Base-by-base conservation (phyloP, 2,329 filamentous ascomycete genomes). In the Erysiphe pulchra region DNA sequence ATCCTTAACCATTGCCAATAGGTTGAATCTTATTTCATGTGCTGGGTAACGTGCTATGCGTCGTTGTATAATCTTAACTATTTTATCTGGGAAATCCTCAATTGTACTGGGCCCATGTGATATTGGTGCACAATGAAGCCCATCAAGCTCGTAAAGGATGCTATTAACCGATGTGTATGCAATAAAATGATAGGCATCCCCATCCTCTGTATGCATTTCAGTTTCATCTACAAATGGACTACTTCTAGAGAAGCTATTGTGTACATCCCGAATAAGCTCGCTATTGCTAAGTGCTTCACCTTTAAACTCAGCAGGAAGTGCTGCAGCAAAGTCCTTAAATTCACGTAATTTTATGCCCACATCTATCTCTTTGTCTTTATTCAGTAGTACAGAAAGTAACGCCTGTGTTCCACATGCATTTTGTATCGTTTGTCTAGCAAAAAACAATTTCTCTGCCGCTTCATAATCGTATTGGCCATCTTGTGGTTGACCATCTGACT, bases 341-440 rank as follows among this genome's bases (percentile, higher is more conserved):
- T 75, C 72, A 45, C 61, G 62, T 48, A 82, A 61, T 34, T 70
- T 67, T 2, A 63, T 57, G 18, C 78, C 78, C 47, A 82, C 70
- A 12, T 76, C 64, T 36, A 82, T 69, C 41, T 61, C 53, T 32
- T 64, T 68, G 42, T 72, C 71, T 61, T 92, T 80, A 65, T 98
- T 98, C 53, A 98, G 67, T 31, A 95, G 70, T 46, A 95, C 82
- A 45, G 81, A 90, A 37, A 98, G 73, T 42, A 98, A 73, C 3
- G 90, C 90, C 62, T 98, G 90, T 14, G 90, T 98, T 40, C 86
- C 90, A 64, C 90, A 98, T 8, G 90, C 90, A 62, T 98, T 98
- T 63, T 95, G 87, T 60, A 98, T 98, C 4, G 87, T 95, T 65
- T 98, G 90, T 30, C 79, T 77, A 4, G 90, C 90, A 63, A 98